Conservation (phyloP, 148 eudicot genomes). For the Agrostemma githago region DNA sequence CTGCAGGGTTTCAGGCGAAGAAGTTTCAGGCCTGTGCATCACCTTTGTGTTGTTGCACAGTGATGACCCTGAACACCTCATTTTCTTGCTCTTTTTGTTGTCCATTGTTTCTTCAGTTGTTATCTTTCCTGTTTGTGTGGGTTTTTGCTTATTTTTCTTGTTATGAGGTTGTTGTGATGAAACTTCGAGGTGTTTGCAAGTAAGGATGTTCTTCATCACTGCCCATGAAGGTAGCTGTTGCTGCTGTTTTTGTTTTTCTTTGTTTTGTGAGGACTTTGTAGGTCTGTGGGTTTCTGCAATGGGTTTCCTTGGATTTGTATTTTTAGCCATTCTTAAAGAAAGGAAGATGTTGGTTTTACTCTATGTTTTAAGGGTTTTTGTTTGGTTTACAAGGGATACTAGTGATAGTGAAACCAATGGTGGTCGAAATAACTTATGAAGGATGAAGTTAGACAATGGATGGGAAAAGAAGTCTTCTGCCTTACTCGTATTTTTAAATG, state of each 20-base stretch:
- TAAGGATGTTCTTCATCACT: conserved; percentile 61
- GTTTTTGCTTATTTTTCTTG: conserved; percentile 28
- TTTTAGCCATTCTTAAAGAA: conserved; percentile 51
- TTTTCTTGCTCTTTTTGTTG: conserved; percentile 58
- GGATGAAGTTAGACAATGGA: too few species aligned
- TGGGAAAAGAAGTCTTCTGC: too few species aligned
- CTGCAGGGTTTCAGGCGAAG: conserved; percentile 32
- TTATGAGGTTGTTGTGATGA: conserved; percentile 24
- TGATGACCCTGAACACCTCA: conserved; percentile 82
- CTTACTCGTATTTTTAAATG: too few species aligned
- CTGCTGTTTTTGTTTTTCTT: conserved; percentile 7
- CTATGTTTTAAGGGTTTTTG: conserved; percentile 17
- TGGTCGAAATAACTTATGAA: neutral
- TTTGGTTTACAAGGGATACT: conserved; percentile 30
- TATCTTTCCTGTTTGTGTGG: conserved; percentile 9
- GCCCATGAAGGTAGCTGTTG: conserved; percentile 65
- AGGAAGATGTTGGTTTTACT: conserved; percentile 7
- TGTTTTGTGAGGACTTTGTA: conserved; percentile 9
- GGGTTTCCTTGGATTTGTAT: conserved; percentile 45
- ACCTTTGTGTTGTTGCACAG: conserved; percentile 83
- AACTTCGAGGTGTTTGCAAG: conserved; percentile 71
- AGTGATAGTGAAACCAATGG: conserved; percentile 19
- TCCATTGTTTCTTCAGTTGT: conserved; percentile 23
- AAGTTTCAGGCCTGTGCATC: conserved; percentile 62
- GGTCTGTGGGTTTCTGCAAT: conserved; percentile 36